These are phyloP conservation scores for Fomitopsis serialis DNA, from an alignment of 768 basidiomycete species.

Conservation along the genomic window DNA sequence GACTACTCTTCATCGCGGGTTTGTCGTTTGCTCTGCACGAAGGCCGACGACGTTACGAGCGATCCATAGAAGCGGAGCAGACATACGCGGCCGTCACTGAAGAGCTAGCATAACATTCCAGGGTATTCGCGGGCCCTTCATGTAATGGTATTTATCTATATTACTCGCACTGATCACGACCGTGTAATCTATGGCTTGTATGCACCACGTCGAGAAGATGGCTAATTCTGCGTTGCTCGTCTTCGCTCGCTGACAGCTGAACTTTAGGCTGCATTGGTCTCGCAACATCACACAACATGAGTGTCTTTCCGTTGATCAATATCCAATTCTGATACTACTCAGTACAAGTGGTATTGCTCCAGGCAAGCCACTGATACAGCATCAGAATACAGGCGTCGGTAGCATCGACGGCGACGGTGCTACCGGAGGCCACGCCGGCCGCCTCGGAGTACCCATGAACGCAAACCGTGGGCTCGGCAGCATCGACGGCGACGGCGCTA, in stretches of 20 bases:
- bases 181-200: no score
- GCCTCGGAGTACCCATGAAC: neutral
- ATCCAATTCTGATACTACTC: no score
- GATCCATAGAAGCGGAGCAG: conserved; percentile 49
- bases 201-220: no score
- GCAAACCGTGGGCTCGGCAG: neutral
- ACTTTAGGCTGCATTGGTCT: no score
- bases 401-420: neutral
- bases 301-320: no score
- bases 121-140: neutral
- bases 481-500: neutral
- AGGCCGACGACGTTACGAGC: conserved; percentile 71
- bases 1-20: conserved; percentile 63
- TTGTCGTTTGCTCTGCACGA: conserved; percentile 73
- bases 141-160: neutral
- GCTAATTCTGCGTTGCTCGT: no score
- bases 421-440: neutral
- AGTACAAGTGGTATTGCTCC: no score
- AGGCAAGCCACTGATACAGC: neutral
- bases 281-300: no score
- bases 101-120: conserved; percentile 45
- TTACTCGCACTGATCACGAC: neutral
- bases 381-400: neutral
- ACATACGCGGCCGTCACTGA: conserved; percentile 47
- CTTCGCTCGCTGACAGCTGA: no score